Evolutionary conservation across 331 rosid species (phyloP).

Genomic region (Ulmus americana): DNA sequence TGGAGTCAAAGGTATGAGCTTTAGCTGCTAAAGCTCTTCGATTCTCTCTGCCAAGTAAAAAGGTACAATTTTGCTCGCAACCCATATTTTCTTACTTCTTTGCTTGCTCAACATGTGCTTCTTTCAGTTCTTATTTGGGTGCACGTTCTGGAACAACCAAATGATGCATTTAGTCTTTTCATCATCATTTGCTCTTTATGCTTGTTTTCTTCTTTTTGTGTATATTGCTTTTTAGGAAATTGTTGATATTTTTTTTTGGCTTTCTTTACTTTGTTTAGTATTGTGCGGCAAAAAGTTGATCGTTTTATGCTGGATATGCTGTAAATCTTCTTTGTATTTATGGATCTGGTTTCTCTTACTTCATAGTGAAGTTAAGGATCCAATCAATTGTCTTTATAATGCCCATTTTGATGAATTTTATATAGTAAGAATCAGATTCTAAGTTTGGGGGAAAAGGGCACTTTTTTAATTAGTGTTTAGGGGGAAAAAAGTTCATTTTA

Average conservation of each 20-base stretch:
- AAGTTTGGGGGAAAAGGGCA: too few relatives aligned
- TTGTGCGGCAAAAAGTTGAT: not conserved
- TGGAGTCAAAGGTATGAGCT: constrained; percentile 6
- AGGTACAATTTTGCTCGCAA: not conserved
- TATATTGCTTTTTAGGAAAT: not conserved
- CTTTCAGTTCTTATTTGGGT: too few relatives aligned
- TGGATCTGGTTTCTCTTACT: constrained; percentile 18
- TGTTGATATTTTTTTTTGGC: not conserved
- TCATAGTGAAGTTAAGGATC: constrained; percentile 2
- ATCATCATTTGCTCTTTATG: not conserved
- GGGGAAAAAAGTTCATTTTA: not conserved
- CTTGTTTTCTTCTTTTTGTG: constrained; percentile 3
- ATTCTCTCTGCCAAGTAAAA: constrained; percentile 15
- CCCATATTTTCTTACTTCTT: not conserved
- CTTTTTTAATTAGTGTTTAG: not conserved
- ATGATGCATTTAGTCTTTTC: too few relatives aligned
- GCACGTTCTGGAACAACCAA: too few relatives aligned
- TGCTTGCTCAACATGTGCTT: not conserved
- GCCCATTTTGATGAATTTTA: not conserved
- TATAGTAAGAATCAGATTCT: not conserved
- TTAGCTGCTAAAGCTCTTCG: constrained; percentile 8
- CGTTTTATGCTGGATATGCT: not conserved
- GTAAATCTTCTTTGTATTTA: not conserved
- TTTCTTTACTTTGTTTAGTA: not conserved
- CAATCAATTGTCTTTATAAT: not conserved